Evolutionary conservation across 495 filamentous ascomycete genomes (phyloP), one percentile per base, ranked within the genome.

Genomic region (Staphylotrichum tortipilum): DNA sequence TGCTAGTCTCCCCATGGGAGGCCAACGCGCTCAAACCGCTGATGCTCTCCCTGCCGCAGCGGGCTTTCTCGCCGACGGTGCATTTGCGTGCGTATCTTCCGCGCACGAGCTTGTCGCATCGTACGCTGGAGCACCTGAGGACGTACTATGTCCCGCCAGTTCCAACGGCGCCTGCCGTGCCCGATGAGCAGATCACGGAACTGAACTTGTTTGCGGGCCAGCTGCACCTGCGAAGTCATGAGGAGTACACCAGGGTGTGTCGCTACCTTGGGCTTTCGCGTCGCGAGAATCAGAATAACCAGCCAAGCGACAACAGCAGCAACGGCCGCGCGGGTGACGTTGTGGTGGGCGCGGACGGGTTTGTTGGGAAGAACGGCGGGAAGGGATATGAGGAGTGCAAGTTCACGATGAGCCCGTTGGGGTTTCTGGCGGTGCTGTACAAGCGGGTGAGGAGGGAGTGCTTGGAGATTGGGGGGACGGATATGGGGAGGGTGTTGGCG

Each of bases 191-290:
- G 18, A 36, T 65, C 2, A 58, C 66, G 3, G 69, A 82, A 42
- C 69, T 87, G 11, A 82, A 83, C 52, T 67, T 88, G 6, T 88
- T 86, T 55, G 70, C 84, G 0, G 83, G 84, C 9, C 78, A 83
- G 49, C 69, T 87, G 1, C 88, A 84, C 60, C 62, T 88, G 15
- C 47, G 52, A 4, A 68, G 62, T 1, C 79, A 71, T 44, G 44
- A 61, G 3, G 73, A 84, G 38, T 88, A 85, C 56, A 35, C 65
- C 9, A 47, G 55, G 8, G 37, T 79, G 2, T 85, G 79, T 50
- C 51, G 63, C 0, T 80, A 76, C 49, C 60, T 88, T 1, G 76
- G 79, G 2, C 60, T 77, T 7, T 53, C 65, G 17, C 56, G 57
- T 40, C 39, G 6, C 1, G 49, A 42, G 35, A 57, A 59, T n/a